These are phyloP conservation scores for Podospora appendiculata DNA, from an alignment of 495 filamentous ascomycete species.

Conservation along the genomic window DNA sequence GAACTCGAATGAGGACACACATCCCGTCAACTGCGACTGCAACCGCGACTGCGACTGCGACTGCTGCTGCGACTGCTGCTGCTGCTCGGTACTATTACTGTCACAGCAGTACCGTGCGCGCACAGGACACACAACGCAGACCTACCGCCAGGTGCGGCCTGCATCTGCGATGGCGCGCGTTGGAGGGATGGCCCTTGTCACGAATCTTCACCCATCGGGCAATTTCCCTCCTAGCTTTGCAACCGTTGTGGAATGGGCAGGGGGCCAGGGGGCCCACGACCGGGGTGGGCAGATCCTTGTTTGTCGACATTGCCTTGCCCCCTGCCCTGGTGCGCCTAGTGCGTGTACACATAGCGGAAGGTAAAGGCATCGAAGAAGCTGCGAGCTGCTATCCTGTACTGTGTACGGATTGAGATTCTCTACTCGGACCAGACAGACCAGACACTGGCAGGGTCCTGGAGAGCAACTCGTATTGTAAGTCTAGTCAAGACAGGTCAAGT, in stretches of 20 bases:
- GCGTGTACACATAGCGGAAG: too few relatives aligned
- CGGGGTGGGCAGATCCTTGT: background rate
- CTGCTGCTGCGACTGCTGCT: too few relatives aligned
- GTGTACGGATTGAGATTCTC: too few relatives aligned
- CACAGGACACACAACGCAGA: too few relatives aligned
- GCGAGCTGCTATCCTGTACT: too few relatives aligned
- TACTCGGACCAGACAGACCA: too few relatives aligned
- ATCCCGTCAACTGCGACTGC: background rate
- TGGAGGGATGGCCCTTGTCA: constrained; percentile 18
- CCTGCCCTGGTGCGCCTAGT: background rate
- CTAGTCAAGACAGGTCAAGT: too few relatives aligned
- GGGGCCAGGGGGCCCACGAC: background rate
- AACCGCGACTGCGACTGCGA: too few relatives aligned
- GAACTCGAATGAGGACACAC: background rate
- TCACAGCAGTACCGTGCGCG: constrained; percentile 2
- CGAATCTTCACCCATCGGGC: constrained; percentile 29
- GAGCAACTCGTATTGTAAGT: too few relatives aligned
- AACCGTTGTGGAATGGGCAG: constrained; percentile 23
- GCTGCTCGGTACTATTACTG: too few relatives aligned
- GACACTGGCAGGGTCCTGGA: too few relatives aligned
- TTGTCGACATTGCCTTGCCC: background rate
- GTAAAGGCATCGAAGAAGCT: too few relatives aligned
- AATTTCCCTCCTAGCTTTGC: constrained; percentile 32
- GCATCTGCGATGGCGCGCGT: constrained; percentile 26
- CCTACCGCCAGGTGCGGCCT: constrained; percentile 4